A percentile compares a stretch with the other conserved stretches of the same genome.
Evolutionary conservation across 1,139 yeast genomes (phyloP).

Genomic region (Diutina siamensis): DNA sequence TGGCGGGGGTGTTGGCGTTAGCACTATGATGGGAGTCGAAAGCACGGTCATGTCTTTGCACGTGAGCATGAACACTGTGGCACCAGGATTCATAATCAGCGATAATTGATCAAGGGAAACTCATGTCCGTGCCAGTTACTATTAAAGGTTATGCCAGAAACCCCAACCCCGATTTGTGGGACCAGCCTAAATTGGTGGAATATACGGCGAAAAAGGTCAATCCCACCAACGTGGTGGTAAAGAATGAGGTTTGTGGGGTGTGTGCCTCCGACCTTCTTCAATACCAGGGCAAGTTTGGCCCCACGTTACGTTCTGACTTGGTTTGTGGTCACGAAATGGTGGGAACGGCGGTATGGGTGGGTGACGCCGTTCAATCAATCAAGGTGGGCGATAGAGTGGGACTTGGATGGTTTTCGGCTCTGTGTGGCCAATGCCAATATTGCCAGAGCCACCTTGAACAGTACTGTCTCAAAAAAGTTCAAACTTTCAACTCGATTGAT

Average conservation of each 20-base stretch:
- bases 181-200: constrained; percentile 27
- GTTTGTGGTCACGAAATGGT: constrained; percentile 6
- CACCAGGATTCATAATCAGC: no score
- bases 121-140: constrained; percentile 16
- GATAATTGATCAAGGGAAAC: no score
- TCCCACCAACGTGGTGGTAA: constrained; percentile 27
- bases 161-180: constrained; percentile 25
- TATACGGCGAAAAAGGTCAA: constrained; percentile 28
- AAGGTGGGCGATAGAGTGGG: neutral
- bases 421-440: neutral
- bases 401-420: neutral
- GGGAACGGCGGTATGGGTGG: neutral
- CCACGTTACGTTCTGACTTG: no score
- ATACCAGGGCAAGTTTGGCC: neutral
- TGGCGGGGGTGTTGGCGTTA: no score
- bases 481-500: neutral
- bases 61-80: neutral
- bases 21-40: no score
- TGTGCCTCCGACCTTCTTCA: neutral
- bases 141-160: constrained; percentile 35
- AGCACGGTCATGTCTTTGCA: neutral
- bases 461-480: neutral
- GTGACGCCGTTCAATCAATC: neutral
- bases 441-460: neutral
- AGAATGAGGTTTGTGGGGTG: constrained; percentile 17